A percentile compares a stretch with the other conserved stretches of the same genome.
phyloP scores from a whole-genome alignment of 176 grass and related monocot genomes.

The Raddia distichophylla region DNA sequence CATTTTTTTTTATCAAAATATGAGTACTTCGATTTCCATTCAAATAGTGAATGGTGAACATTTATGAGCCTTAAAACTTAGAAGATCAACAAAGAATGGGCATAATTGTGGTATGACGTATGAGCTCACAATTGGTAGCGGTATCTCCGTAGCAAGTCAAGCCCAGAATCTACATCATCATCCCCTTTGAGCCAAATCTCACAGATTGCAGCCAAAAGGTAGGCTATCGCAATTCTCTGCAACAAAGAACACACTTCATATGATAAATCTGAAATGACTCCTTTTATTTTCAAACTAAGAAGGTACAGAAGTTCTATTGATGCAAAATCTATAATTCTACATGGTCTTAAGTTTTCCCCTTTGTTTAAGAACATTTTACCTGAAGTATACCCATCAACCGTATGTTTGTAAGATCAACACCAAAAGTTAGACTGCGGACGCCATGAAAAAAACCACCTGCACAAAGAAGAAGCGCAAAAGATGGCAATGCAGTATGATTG shows the following conservation, averaged over 20 bases:
- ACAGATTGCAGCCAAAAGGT: conserved; percentile 62
- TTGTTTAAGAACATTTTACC: conserved; percentile 8
- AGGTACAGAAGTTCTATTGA: background rate
- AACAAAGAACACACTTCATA: conserved; percentile 7
- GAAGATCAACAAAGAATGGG: background rate
- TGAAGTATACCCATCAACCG: conserved; percentile 45
- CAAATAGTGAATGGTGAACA: conserved; percentile 8
- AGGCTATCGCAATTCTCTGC: conserved; percentile 77
- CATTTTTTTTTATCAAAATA: background rate
- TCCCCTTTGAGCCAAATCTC: conserved; percentile 70
- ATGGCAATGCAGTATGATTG: background rate
- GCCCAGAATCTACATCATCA: conserved; percentile 36
- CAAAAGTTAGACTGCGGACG: conserved; percentile 57
- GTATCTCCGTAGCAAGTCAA: conserved; percentile 45
- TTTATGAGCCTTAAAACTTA: background rate
- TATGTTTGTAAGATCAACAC: conserved; percentile 54
- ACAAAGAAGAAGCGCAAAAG: conserved; percentile 9
- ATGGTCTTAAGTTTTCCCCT: background rate
- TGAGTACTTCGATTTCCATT: background rate
- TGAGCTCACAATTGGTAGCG: conserved; percentile 45
- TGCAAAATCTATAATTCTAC: background rate
- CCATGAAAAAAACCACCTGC: conserved; percentile 71
- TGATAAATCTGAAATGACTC: background rate
- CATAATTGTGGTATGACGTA: background rate
- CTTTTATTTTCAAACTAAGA: background rate